Evolutionary conservation across 441 rosid genomes (phyloP).

Genomic region (Flueggea neowawraea): DNA sequence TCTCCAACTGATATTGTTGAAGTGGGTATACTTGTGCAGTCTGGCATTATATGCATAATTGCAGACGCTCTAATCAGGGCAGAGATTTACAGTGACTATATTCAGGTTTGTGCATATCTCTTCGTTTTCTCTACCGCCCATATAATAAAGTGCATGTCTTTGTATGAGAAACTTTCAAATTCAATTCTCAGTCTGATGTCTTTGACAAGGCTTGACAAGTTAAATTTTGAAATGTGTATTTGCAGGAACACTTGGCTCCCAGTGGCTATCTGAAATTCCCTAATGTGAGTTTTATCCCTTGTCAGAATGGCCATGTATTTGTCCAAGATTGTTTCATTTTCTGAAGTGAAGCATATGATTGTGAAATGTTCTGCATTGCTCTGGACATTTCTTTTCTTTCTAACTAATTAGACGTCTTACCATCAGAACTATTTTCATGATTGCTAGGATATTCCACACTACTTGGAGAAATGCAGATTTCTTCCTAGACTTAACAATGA

Average conservation of each 20-base stretch:
- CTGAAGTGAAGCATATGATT: no score
- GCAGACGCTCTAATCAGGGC: slow-evolving; percentile 52
- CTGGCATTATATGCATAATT: slow-evolving; percentile 50
- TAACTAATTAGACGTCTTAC: no score
- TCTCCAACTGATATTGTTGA: neutral
- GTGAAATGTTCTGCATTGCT: neutral
- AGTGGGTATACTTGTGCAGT: slow-evolving; percentile 32
- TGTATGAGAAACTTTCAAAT: neutral
- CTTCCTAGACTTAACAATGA: slow-evolving; percentile 90
- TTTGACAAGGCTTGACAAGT: neutral
- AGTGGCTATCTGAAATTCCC: slow-evolving; percentile 80
- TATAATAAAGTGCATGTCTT: neutral
- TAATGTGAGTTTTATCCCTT: slow-evolving; percentile 40
- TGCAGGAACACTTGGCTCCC: slow-evolving; percentile 78
- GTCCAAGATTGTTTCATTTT: neutral
- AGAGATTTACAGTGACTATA: slow-evolving; percentile 56
- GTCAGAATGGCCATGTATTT: neutral
- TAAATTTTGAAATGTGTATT: neutral
- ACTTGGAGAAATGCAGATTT: slow-evolving; percentile 69
- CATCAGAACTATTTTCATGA: slow-evolving; percentile 2
- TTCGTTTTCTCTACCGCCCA: slow-evolving; percentile 1
- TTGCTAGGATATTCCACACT: slow-evolving; percentile 49
- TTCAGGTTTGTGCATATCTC: slow-evolving; percentile 45
- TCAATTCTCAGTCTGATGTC: slow-evolving; percentile 5
- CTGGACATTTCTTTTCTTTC: no score